Base-by-base conservation (phyloP, 2,329 filamentous ascomycete species). In the Phaeosphaeria sp. region DNA sequence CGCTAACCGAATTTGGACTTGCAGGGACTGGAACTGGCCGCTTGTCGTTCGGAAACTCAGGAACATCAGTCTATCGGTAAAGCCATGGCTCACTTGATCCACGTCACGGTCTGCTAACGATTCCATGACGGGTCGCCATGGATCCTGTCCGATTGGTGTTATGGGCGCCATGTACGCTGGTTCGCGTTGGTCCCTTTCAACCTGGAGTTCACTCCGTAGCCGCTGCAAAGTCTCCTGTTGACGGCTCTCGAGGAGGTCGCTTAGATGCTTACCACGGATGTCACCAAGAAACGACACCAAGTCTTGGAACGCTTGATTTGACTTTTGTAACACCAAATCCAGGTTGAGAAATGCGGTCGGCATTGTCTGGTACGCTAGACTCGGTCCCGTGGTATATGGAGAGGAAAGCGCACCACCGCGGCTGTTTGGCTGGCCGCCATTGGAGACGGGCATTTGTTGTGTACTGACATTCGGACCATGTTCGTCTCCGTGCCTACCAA, bases 141-240 rank as follows among this genome's bases (percentile, higher is more conserved):
- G 77, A 62, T 82, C 79, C 41, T 81, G 75, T 33, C 76, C 75
- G 4, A 79, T 67, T 11, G 75, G 73, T 17, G 77, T 78, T 22
- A 84, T 84, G 5, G 82, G 81, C 22, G 83, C 78, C 69, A 84
- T 79, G 60, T 82, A 83, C 25, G 81, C 70, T 15, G 82, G 82
- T 54, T 84, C 82, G 39, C 79, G 76, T 27, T 75, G 71, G 42
- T 82, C 79, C 49, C 80, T 70, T 60, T 84, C 83, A 39, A 79
- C 76, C 39, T 81, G 74, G 49, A 85, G 68, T 17, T 78, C 74
- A 49, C 75, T 78, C 42, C 80, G 78, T 33, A 84, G 72, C 15
- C 74, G 70, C 46, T 79, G 76, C 60, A 84, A 73, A 49, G 71
- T 74, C 22, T 82, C 79, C 2, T 69, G 64, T 48, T 82, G 79